Conservation (phyloP, 192 early-diverging fungal genomes). For the Phlyctochytrium planicorne region DNA sequence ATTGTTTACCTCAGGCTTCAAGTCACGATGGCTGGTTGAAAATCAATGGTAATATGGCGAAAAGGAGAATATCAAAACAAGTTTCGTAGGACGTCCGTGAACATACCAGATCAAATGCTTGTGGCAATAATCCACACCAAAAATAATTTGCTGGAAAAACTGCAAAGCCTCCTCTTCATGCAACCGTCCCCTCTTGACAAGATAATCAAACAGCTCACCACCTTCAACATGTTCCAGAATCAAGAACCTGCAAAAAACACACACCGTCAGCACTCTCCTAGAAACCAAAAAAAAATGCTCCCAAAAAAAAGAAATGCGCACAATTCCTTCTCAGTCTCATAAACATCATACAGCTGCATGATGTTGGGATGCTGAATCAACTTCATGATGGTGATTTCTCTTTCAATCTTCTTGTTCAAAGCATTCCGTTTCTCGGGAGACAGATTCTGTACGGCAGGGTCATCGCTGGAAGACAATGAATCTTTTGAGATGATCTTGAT, state of each 20-base stretch:
- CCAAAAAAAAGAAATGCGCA: conserved; percentile 29
- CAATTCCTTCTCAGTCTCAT: conserved; percentile 56
- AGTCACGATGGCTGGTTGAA: conserved; percentile 49
- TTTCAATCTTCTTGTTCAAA: conserved; percentile 53
- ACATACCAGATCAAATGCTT: conserved; percentile 81
- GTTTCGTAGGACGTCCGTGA: too few species aligned
- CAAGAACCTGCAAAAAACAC: conserved; percentile 11
- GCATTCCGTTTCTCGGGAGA: conserved; percentile 9
- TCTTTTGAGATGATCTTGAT: conserved; percentile 59
- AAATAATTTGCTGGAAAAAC: conserved; percentile 97
- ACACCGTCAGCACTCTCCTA: neutral
- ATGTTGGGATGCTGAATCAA: conserved; percentile 58
- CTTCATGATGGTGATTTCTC: conserved; percentile 65
- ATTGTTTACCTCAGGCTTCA: conserved; percentile 51
- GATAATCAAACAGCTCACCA: conserved; percentile 94
- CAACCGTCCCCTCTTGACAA: conserved; percentile 82
- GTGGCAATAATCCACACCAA: conserved; percentile 93
- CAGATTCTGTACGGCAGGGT: neutral
- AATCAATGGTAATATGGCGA: neutral
- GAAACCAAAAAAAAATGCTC: neutral
- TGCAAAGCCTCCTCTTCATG: conserved; percentile 79
- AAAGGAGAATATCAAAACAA: neutral
- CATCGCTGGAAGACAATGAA: conserved; percentile 5
- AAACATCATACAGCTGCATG: conserved; percentile 58
- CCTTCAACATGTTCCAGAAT: conserved; percentile 92